Percentiles rank a stretch among this genome's conserved stretches.
These are phyloP conservation scores for Yarrowia sp. DNA, from an alignment of 805 yeast species.

Conservation along the genomic window DNA sequence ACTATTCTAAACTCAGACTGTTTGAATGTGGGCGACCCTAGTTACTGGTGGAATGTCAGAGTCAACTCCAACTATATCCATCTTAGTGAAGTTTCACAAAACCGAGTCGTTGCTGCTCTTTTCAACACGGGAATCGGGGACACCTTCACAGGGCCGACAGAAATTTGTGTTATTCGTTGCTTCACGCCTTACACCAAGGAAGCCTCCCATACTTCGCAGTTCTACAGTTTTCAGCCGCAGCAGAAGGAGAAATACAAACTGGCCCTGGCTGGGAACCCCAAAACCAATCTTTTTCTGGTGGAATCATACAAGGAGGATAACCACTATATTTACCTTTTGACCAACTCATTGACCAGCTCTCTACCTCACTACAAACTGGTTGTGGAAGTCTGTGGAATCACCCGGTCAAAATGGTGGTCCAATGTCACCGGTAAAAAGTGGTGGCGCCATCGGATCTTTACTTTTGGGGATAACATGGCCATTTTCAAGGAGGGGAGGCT, in stretches of 20 bases:
- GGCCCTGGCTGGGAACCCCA: background rate
- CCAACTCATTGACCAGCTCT: background rate
- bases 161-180: background rate
- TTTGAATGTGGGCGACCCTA: background rate
- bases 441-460: background rate
- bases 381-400: background rate
- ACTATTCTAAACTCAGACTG: background rate
- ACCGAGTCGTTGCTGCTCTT: background rate
- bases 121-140: background rate
- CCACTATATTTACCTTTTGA: background rate
- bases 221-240: background rate
- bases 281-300: conserved; percentile 3
- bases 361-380: conserved; percentile 8
- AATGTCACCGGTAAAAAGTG: background rate
- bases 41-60: conserved; percentile 6
- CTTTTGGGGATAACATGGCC: background rate
- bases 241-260: background rate
- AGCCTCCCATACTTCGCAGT: background rate
- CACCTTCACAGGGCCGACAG: background rate
- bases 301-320: background rate
- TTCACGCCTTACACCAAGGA: background rate
- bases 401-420: background rate
- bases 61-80: background rate
- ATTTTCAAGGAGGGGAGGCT: background rate
- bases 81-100: background rate